Evolutionary conservation across 225 moss, liverwort and hornwort species (phyloP), one percentile per base, ranked within the genome.

Genomic region (Physcomitrellopsis africana): DNA sequence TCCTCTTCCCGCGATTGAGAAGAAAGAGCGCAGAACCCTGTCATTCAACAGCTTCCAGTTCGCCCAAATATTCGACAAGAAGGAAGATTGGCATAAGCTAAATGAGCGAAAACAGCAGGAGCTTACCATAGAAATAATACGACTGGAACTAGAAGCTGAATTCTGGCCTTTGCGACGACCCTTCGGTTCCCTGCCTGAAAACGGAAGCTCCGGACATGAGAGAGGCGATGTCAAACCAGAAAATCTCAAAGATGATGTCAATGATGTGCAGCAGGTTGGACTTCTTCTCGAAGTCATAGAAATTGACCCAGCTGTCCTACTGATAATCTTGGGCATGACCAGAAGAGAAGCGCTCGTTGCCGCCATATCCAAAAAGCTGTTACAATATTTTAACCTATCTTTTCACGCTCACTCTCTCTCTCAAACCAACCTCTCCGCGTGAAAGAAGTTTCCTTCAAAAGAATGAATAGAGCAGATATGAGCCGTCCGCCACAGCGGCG

Each of bases 61-160:
- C 29, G 29, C 29, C 4, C 29, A 29, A 29, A 29, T 4, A 29
- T 4, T 1, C 32, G 7, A 69, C 46, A 45, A 47, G 19, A 22
- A 2, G 41, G 32, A 23, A 1, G 16, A 49, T 15, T 6, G 11
- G 58, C 26, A 44, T 3, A 56, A 29, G 1, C 32, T 37, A 80
- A 72, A 11, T 57, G 51, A 58, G 14, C 1, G 11, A 10, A 7
- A 1, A 54, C 2, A 11, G 24, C 44, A 51, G 16, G 16, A 3
- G 8, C 46, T 55, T 49, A 86, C 86, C 83, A 83, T 86, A n/a
- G 83, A 67, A 70, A 86, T 41, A 64, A 83, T 23, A 3, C 45
- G 48, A 43, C 83, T 77, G 24, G 83, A 78, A 18, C 60, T 74
- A 60, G 86, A 49, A 26, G 64, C 72, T 2, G 46, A 70, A 57